A percentile compares a stretch with the other conserved stretches of the same genome.
phyloP scores from a whole-genome alignment of 2,329 filamentous ascomycete species.

The Beauveria caledonica region DNA sequence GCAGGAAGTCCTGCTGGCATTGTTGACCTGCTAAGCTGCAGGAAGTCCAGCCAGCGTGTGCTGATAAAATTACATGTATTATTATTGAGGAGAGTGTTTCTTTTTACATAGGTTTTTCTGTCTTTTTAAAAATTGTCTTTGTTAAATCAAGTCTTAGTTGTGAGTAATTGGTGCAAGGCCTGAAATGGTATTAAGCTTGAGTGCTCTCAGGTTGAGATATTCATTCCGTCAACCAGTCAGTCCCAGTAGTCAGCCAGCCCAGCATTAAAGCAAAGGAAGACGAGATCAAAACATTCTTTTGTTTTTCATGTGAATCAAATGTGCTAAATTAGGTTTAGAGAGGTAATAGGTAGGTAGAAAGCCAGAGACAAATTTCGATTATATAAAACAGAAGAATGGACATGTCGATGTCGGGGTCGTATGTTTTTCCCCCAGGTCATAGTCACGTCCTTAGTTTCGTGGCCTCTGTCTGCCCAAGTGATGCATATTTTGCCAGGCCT shows the following conservation, averaged over 20 bases:
- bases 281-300: not conserved
- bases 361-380: not conserved
- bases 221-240: not conserved
- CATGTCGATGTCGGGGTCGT: constrained; percentile 12
- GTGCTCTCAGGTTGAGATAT: too few species aligned
- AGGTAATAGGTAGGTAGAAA: constrained; percentile 10
- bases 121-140: not conserved
- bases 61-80: not conserved
- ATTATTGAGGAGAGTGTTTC: not conserved
- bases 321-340: constrained; percentile 15
- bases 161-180: too few species aligned
- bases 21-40: too few species aligned
- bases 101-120: not conserved
- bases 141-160: too few species aligned
- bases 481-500: not conserved
- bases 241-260: not conserved
- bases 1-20: too few species aligned
- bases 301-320: constrained; percentile 1
- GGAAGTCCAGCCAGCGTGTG: not conserved
- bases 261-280: too few species aligned
- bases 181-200: too few species aligned
- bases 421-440: too few species aligned
- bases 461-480: not conserved
- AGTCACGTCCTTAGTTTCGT: too few species aligned
- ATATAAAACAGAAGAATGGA: constrained; percentile 15